These are phyloP conservation scores for Floccularia luteovirens DNA, from an alignment of 768 basidiomycete species.

Conservation along the genomic window DNA sequence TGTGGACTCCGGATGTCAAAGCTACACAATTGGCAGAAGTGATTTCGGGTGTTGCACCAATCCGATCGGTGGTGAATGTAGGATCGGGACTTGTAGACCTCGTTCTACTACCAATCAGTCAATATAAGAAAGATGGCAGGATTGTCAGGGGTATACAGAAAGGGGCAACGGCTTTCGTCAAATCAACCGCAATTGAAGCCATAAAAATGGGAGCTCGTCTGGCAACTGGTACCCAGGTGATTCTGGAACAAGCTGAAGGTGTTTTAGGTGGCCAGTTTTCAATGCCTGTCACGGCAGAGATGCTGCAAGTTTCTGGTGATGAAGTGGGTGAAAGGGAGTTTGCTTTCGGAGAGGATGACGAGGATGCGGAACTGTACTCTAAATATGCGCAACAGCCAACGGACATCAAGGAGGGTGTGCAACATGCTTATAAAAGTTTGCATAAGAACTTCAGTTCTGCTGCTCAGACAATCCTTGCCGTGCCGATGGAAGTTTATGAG, in stretches of 20 bases:
- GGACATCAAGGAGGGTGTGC: constrained; percentile 79
- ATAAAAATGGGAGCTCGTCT: constrained; percentile 90
- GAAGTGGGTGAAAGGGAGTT: constrained; percentile 16
- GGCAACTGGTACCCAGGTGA: constrained; percentile 96
- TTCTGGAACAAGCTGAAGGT: constrained; percentile 90
- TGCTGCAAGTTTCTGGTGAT: constrained; percentile 42
- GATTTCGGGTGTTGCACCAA: constrained; percentile 93
- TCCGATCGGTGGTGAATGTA: constrained; percentile 94
- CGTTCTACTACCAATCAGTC: constrained; percentile 90
- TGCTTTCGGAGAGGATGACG: constrained; percentile 34
- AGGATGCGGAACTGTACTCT: constrained; percentile 56
- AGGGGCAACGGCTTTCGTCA: constrained; percentile 88
- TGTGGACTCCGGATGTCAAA: constrained; percentile 99
- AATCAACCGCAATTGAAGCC: constrained; percentile 92
- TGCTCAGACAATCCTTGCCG: constrained; percentile 96
- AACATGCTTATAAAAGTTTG: constrained; percentile 87
- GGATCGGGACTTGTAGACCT: constrained; percentile 96
- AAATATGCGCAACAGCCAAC: constrained; percentile 89
- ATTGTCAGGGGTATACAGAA: constrained; percentile 90
- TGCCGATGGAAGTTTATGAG: constrained; percentile 99
- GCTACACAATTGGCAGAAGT: constrained; percentile 97
- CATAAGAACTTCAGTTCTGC: constrained; percentile 85
- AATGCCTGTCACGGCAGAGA: constrained; percentile 58
- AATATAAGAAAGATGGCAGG: constrained; percentile 95
- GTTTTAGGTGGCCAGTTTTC: constrained; percentile 80